Evolutionary conservation across 495 filamentous ascomycete genomes (phyloP).

Genomic region (Annulohypoxylon stygium): DNA sequence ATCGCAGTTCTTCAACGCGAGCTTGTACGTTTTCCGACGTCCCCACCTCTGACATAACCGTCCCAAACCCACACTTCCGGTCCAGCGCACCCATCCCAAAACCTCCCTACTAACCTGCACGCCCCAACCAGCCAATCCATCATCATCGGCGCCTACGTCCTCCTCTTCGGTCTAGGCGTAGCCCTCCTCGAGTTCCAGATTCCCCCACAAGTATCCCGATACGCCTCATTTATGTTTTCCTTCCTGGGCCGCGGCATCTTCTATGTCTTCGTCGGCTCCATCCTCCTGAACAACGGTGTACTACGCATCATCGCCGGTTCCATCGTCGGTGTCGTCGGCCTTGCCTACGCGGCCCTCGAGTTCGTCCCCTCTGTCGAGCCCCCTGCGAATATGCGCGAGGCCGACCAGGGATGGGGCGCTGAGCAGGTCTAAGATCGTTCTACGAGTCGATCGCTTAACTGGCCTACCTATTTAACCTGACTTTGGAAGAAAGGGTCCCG

Average conservation of each 20-base stretch:
- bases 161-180: constrained; percentile 85
- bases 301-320: constrained; percentile 74
- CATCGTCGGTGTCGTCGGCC: constrained; percentile 79
- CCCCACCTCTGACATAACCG: not conserved
- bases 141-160: constrained; percentile 86
- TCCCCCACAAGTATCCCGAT: constrained; percentile 89
- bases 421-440: constrained; percentile 79
- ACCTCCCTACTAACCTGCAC: not conserved
- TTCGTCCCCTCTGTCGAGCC: constrained; percentile 97
- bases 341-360: constrained; percentile 86
- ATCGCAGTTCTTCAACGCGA: constrained; percentile 80
- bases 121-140: constrained; percentile 70
- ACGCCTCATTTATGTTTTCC: constrained; percentile 97
- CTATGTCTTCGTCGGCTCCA: constrained; percentile 94
- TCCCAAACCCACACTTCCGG: constrained; percentile 38
- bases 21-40: constrained; percentile 61
- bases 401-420: constrained; percentile 88
- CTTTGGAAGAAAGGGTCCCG: not conserved
- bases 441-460: too few relatives aligned
- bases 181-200: constrained; percentile 90
- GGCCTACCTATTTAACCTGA: not conserved
- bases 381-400: constrained; percentile 96
- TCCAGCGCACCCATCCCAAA: not conserved
- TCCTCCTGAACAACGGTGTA: constrained; percentile 74
- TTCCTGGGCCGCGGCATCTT: constrained; percentile 97